A percentile compares a stretch with the other conserved stretches of the same genome.
Evolutionary conservation across 257 asterid species (phyloP).

Genomic region (Jaltomata sinuosa): DNA sequence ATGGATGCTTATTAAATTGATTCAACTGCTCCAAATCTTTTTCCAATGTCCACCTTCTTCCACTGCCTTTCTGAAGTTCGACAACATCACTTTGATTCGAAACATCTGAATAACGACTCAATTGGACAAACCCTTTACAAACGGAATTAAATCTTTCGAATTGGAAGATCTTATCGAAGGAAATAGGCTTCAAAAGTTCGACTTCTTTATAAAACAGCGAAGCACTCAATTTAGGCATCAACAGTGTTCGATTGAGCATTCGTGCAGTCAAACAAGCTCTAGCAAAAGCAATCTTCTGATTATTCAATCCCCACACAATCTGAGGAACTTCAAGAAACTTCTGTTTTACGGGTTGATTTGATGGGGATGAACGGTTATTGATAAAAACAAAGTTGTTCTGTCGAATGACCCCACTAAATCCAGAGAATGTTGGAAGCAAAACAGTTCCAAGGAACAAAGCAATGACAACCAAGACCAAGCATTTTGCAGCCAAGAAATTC

Average conservation of each 20-base stretch:
- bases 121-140: conserved; percentile 62
- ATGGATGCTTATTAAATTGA: conserved; percentile 24
- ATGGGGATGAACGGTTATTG: background rate
- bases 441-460: conserved; percentile 42
- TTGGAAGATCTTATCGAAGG: conserved; percentile 66
- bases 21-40: conserved; percentile 59
- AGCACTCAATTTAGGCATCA: conserved; percentile 91
- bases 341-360: background rate
- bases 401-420: conserved; percentile 15
- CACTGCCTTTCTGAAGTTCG: conserved; percentile 81
- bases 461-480: conserved; percentile 26
- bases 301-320: conserved; percentile 82
- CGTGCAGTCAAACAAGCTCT: conserved; percentile 84
- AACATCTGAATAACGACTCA: conserved; percentile 46
- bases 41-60: conserved; percentile 70
- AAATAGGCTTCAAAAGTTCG: conserved; percentile 56
- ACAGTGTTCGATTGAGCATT: conserved; percentile 55
- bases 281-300: conserved; percentile 84
- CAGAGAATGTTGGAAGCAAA: conserved; percentile 28
- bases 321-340: conserved; percentile 79
- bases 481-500: conserved; percentile 53
- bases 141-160: conserved; percentile 56
- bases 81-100: conserved; percentile 29
- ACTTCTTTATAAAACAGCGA: conserved; percentile 85
- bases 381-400: conserved; percentile 17